Evolutionary conservation across 306 rosid genomes (phyloP).

Genomic region (Myrica gale): DNA sequence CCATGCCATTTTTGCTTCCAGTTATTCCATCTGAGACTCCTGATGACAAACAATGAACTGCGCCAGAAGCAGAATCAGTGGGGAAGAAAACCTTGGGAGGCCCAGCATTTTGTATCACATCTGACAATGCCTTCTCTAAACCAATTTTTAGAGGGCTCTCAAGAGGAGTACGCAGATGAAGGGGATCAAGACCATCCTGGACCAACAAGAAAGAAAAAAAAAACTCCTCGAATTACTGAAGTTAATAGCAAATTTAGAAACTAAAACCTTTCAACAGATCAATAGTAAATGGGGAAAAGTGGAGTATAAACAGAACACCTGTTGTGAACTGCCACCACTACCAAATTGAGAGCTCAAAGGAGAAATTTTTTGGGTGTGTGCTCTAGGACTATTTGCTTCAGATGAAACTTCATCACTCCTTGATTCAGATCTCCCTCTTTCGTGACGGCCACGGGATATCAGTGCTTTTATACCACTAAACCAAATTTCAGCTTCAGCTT

Average conservation of each 20-base stretch:
- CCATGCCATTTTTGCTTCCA: constrained; percentile 77
- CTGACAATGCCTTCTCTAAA: constrained; percentile 82
- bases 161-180: constrained; percentile 81
- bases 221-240: constrained; percentile 18
- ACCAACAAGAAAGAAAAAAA: constrained; percentile 33
- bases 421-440: constrained; percentile 95
- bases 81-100: constrained; percentile 91
- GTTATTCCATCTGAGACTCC: constrained; percentile 93
- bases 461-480: constrained; percentile 95
- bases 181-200: constrained; percentile 86
- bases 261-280: not conserved
- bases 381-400: constrained; percentile 96
- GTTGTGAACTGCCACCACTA: constrained; percentile 87
- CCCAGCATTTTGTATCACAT: constrained; percentile 71
- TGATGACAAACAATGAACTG: constrained; percentile 91
- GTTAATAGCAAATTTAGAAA: not conserved
- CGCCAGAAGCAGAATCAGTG: constrained; percentile 88
- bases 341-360: constrained; percentile 91
- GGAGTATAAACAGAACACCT: constrained; percentile 46
- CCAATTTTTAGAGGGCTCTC: constrained; percentile 97
- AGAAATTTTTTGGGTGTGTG: constrained; percentile 88
- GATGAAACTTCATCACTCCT: constrained; percentile 93
- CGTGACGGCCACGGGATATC: constrained; percentile 73
- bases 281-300: not conserved
- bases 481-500: constrained; percentile 99